phyloP scores from a whole-genome alignment of 176 grass and related monocot species.

The Saccharum spontaneum region DNA sequence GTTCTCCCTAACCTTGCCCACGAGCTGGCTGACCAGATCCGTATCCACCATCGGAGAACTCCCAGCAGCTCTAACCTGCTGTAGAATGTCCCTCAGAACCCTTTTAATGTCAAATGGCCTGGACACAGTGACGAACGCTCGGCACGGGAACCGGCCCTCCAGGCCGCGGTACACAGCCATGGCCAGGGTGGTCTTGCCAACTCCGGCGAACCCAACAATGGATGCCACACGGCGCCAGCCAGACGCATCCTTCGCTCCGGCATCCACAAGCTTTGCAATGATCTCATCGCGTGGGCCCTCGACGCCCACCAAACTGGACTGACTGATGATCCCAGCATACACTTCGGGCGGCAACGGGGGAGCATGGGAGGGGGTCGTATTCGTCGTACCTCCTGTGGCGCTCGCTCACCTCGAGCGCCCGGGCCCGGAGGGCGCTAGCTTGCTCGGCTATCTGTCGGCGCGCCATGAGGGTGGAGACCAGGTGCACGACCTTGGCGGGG shows the following conservation, averaged over 20 bases:
- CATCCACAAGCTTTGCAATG: neutral
- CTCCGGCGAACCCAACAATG: neutral
- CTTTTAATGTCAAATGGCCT: neutral
- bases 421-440: neutral
- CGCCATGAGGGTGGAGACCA: constrained; percentile 2
- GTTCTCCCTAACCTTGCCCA: neutral
- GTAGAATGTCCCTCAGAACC: neutral
- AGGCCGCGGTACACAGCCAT: neutral
- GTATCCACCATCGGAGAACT: neutral
- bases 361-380: too few relatives aligned
- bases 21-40: neutral
- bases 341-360: too few relatives aligned
- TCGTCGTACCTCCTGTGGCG: neutral
- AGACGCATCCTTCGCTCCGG: neutral
- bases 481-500: neutral
- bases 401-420: constrained; percentile 8
- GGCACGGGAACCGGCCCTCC: neutral
- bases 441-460: neutral
- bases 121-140: neutral
- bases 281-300: neutral
- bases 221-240: neutral
- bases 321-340: neutral
- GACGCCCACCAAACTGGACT: neutral
- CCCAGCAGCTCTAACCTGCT: neutral
- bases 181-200: constrained; percentile 1